Base-by-base conservation (phyloP, 2,329 filamentous ascomycete genomes). In the Allantophomopsis lycopodina region DNA sequence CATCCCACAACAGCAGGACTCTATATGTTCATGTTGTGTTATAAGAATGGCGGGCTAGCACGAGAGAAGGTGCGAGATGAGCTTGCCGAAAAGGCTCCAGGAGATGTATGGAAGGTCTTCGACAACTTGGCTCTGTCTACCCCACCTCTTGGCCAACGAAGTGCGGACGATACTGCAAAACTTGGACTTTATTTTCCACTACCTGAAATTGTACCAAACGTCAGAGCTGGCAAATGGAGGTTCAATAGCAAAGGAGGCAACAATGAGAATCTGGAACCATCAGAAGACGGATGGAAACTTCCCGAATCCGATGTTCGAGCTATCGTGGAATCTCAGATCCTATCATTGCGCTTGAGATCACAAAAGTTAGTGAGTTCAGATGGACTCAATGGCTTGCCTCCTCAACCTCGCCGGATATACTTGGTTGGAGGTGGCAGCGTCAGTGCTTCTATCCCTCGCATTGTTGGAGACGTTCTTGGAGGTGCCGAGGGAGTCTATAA, bases 21-120 rank as follows among this genome's bases (percentile, higher is more conserved):
- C 44, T 95, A 94, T 71, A 96, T 98, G 91, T 96, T 98, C 63
- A 98, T 98, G 91, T 76, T 98, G 30, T 98, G 91, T 70, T 98
- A 96, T 69, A 96, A 96, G 64, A 98, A 98, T 62, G 91, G 91
- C 49, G 87, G 87, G 2, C 76, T 96, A 1, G 89, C 91, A 2
- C 82, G 91, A 35, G 91, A 98, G 58, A 79, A 83, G 52, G 76
- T 96, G 45, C 82, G 91, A 40, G 86, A 98, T 55, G 69, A 74
- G 0, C 74, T 96, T 39, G 81, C 86, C 45, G 51, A 60, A 40
- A 55, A 57, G 32, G 59, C 63, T 16, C 60, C 62, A 18, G 58
- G 65, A 8, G 68, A 79, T 41, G 65, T 68, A 10, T 98, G 91
- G 91, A 72, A 75, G 38, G 69, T 61, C 38, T 98, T 96, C 69